A percentile compares a stretch with the other conserved stretches of the same genome.
Evolutionary conservation across 2,329 filamentous ascomycete species (phyloP).

Genomic region (Neodidymelliopsis sp.): DNA sequence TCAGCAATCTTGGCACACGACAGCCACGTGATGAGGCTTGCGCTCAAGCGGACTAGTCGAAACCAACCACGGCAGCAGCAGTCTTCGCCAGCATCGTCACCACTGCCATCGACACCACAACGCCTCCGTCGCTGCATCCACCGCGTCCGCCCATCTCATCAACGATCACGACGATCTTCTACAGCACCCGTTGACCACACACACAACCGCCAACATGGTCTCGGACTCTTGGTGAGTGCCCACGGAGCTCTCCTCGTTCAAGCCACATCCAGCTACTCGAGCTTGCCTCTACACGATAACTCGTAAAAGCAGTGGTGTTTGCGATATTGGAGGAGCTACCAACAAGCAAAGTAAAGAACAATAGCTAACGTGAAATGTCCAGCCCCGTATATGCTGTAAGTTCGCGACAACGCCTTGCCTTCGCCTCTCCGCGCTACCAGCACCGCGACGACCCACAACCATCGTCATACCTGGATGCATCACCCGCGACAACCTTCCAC

Average conservation of each 20-base stretch:
- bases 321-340: slow-evolving; percentile 16
- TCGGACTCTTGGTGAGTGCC: slow-evolving; percentile 80
- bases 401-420: slow-evolving; percentile 50
- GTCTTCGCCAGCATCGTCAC: slow-evolving; percentile 47
- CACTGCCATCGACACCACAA: slow-evolving; percentile 39
- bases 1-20: slow-evolving; percentile 20
- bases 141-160: slow-evolving; percentile 40
- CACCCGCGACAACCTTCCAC: slow-evolving; percentile 5
- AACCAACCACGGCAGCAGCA: slow-evolving; percentile 14
- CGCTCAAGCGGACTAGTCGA: slow-evolving; percentile 23
- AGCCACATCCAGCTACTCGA: slow-evolving; percentile 46
- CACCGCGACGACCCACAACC: slow-evolving; percentile 24
- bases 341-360: slow-evolving; percentile 14
- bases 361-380: slow-evolving; percentile 42
- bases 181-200: slow-evolving; percentile 28
- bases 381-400: slow-evolving; percentile 99
- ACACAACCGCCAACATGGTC: slow-evolving; percentile 67
- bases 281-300: slow-evolving; percentile 46
- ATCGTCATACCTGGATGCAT: slow-evolving; percentile 20
- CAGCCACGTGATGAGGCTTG: slow-evolving; percentile 31
- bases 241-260: slow-evolving; percentile 38
- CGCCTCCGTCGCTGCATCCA: slow-evolving; percentile 39
- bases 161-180: slow-evolving; percentile 31
- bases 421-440: slow-evolving; percentile 34
- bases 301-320: slow-evolving; percentile 37